Percentiles rank a stretch among this genome's conserved stretches.
Conservation (phyloP, 2,329 filamentous ascomycete species). For the Pyrenochaeta sp. region DNA sequence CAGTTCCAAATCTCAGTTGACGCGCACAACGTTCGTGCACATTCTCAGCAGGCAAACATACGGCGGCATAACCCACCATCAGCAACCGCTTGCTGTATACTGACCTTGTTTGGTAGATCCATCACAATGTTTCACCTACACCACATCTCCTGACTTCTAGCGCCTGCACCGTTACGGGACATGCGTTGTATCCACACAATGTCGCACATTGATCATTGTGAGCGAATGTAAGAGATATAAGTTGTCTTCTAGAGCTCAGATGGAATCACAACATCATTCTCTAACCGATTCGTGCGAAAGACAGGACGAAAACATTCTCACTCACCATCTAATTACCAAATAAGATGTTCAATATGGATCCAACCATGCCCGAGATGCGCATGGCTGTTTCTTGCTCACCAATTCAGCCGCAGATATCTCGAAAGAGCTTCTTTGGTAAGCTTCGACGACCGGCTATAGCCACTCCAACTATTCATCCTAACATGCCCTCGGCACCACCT, state of each 20-base stretch:
- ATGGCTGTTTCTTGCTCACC: too few relatives aligned
- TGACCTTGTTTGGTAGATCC: not conserved
- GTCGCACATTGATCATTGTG: not conserved
- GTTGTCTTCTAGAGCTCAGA: not conserved
- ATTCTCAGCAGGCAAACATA: not conserved
- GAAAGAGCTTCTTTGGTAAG: not conserved
- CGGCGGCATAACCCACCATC: not conserved
- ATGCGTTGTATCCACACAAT: not conserved
- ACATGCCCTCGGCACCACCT: not conserved
- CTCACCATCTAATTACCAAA: too few relatives aligned
- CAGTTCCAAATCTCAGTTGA: not conserved
- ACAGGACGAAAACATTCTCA: too few relatives aligned
- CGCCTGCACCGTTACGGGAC: not conserved
- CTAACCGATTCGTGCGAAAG: not conserved
- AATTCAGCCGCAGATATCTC: too few relatives aligned
- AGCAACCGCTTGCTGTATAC: not conserved
- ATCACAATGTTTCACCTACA: not conserved
- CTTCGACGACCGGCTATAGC: not conserved
- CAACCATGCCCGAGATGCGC: too few relatives aligned
- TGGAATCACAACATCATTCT: not conserved
- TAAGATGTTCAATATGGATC: too few relatives aligned
- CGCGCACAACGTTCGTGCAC: not conserved
- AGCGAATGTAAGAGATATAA: not conserved
- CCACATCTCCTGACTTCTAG: not conserved
- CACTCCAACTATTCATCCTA: not conserved